A percentile compares a stretch with the other conserved stretches of the same genome.
These are phyloP conservation scores for Balakata baccata DNA, from an alignment of 345 rosid genomes.

Conservation along the genomic window DNA sequence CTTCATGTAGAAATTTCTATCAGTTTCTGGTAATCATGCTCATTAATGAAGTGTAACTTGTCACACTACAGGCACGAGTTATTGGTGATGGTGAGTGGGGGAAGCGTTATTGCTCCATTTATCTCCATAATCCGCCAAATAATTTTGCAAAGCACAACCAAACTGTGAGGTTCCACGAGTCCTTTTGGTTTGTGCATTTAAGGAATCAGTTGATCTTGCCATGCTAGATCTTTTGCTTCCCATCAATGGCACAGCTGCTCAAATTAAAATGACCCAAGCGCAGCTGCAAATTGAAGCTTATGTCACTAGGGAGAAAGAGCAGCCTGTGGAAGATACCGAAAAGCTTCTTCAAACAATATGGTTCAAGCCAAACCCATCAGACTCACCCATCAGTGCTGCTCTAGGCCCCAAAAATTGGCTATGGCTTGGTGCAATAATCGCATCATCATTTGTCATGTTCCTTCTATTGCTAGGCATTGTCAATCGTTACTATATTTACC, in stretches of 20 bases:
- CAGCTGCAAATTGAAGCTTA: slow-evolving; percentile 28
- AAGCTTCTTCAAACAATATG: slow-evolving; percentile 15
- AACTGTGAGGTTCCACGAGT: slow-evolving; percentile 8
- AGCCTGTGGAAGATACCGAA: neutral
- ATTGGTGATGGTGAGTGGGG: slow-evolving; percentile 28
- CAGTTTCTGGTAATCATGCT: neutral
- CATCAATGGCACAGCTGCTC: neutral
- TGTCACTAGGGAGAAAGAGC: slow-evolving; percentile 20
- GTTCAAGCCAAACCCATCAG: slow-evolving; percentile 23
- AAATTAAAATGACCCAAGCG: neutral
- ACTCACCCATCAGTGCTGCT: slow-evolving; percentile 14
- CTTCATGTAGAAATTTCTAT: neutral
- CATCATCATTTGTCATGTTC: slow-evolving; percentile 21
- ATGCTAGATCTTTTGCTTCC: slow-evolving; percentile 26
- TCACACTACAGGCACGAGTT: slow-evolving; percentile 19
- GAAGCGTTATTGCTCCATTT: slow-evolving; percentile 27
- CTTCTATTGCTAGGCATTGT: slow-evolving; percentile 10
- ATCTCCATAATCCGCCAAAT: slow-evolving; percentile 29
- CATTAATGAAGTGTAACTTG: neutral
- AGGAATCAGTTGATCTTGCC: slow-evolving; percentile 20
- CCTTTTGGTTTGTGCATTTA: slow-evolving; percentile 25
- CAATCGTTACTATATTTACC: slow-evolving; percentile 23
- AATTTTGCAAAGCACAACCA: slow-evolving; percentile 15
- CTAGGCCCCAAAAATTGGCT: slow-evolving; percentile 23
- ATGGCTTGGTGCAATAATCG: slow-evolving; percentile 25